Evolutionary conservation across 2,329 filamentous ascomycete genomes (phyloP).

Genomic region (Ophiostoma ips): DNA sequence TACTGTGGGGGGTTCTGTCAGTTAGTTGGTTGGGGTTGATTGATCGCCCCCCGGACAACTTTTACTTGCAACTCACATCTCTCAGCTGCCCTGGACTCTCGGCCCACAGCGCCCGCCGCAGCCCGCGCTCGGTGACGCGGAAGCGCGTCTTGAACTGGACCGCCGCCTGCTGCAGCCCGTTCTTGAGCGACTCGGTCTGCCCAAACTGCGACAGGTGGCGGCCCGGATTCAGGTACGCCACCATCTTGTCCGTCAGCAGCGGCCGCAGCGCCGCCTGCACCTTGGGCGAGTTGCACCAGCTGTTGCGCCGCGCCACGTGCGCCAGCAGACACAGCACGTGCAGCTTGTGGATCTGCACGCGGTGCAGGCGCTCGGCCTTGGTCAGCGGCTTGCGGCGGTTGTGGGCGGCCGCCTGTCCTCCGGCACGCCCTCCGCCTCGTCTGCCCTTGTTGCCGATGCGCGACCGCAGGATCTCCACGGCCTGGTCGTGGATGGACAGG

Average conservation of each 20-base stretch:
- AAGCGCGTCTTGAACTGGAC: conserved; percentile 58
- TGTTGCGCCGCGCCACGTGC: conserved; percentile 64
- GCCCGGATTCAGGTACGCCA: conserved; percentile 55
- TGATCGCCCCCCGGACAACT: conserved; percentile 28
- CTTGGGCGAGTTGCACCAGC: conserved; percentile 70
- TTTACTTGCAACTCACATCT: conserved; percentile 16
- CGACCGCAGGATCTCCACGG: not conserved
- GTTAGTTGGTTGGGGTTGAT: too few relatives aligned
- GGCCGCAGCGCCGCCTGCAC: conserved; percentile 53
- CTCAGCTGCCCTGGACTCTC: conserved; percentile 46
- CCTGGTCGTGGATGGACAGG: conserved; percentile 30
- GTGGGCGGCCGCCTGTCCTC: conserved; percentile 17
- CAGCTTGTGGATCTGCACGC: conserved; percentile 70
- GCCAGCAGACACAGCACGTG: conserved; percentile 73
- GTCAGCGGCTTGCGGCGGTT: conserved; percentile 38
- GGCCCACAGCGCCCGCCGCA: conserved; percentile 61
- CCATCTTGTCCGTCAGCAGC: conserved; percentile 51
- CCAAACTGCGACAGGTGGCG: conserved; percentile 55
- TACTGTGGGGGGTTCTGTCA: too few relatives aligned
- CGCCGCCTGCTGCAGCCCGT: conserved; percentile 57
- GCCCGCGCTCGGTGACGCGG: conserved; percentile 53
- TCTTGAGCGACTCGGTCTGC: conserved; percentile 61
- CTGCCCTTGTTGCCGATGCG: conserved; percentile 4
- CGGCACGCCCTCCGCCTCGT: conserved; percentile 16
- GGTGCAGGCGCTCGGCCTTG: conserved; percentile 37